Evolutionary conservation across 495 filamentous ascomycete genomes (phyloP).

Genomic region (Xylaria longipes): DNA sequence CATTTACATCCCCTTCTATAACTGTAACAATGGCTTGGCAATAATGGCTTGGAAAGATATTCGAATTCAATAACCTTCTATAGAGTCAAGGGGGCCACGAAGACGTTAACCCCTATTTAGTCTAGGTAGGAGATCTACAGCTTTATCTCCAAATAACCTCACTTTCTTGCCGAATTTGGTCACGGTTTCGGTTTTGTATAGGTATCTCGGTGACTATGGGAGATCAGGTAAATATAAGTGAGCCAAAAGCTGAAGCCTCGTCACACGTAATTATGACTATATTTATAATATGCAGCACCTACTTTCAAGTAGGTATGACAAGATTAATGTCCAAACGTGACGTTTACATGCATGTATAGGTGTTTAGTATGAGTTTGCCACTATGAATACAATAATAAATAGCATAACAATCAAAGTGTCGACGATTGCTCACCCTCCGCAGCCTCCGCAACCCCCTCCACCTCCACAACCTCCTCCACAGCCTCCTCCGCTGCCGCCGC

Average conservation of each 20-base stretch:
- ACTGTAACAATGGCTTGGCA: too few species aligned
- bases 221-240: not conserved
- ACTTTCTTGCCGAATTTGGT: not conserved
- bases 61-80: too few species aligned
- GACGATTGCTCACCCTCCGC: not conserved
- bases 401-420: not conserved
- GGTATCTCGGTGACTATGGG: not conserved
- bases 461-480: not conserved
- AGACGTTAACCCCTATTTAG: too few species aligned
- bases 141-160: not conserved
- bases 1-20: not conserved
- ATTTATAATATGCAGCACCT: too few species aligned
- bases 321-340: not conserved
- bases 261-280: too few species aligned
- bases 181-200: too few species aligned
- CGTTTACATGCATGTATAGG: not conserved
- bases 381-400: not conserved
- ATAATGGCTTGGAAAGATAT: too few species aligned
- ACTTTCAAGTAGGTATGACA: too few species aligned
- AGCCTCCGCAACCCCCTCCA: not conserved
- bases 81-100: too few species aligned
- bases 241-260: not conserved
- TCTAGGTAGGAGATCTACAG: not conserved
- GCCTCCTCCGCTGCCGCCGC: not conserved
- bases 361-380: not conserved